Evolutionary conservation across 75 land plant genomes (phyloP).

Genomic region (Isoetes taiwanensis): DNA sequence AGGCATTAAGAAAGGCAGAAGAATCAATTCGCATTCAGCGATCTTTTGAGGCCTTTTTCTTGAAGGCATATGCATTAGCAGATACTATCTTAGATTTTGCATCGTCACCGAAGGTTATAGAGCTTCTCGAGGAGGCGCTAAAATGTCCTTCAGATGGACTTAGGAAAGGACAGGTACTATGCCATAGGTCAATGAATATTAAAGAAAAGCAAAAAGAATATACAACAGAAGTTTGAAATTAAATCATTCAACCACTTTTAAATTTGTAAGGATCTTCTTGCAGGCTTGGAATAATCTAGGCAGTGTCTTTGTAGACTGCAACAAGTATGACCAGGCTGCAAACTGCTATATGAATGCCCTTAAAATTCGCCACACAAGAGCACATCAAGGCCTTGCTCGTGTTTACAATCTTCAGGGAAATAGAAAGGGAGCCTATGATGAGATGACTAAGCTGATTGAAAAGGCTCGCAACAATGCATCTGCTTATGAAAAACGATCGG

Average conservation of each 20-base stretch:
- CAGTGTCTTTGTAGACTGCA: background rate
- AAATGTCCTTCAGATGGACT: conserved; percentile 8
- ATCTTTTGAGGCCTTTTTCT: conserved; percentile 7
- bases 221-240: background rate
- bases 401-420: conserved; percentile 1
- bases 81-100: conserved; percentile 2
- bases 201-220: background rate
- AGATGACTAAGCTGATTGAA: conserved; percentile 6
- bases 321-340: background rate
- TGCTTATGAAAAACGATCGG: conserved; percentile 1
- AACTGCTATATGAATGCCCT: background rate
- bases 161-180: background rate
- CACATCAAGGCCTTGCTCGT: conserved; percentile 2
- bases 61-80: conserved; percentile 4
- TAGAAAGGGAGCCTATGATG: background rate
- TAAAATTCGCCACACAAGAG: background rate
- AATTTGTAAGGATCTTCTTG: background rate
- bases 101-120: conserved; percentile 1
- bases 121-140: background rate
- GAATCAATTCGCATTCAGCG: conserved; percentile 3
- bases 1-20: background rate
- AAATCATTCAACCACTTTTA: background rate
- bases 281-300: conserved; percentile 1
- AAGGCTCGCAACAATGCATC: conserved; percentile 1
- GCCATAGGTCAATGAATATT: background rate